A percentile compares a stretch with the other conserved stretches of the same genome.
Evolutionary conservation across 352 stramenopile species (phyloP).

Genomic region (Stramenopiles sp.): DNA sequence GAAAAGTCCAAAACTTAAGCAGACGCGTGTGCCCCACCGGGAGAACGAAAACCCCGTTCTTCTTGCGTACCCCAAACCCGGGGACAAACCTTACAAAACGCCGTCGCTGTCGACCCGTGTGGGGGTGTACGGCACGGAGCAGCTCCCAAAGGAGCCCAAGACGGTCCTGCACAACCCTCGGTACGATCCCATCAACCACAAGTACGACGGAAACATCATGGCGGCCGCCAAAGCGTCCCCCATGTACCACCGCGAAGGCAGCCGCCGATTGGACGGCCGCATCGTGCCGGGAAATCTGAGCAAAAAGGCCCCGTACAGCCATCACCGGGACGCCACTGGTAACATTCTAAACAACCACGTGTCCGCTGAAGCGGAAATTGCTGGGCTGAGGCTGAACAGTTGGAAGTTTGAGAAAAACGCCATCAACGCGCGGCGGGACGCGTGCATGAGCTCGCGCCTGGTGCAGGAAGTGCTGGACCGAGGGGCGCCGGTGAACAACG

Average conservation of each 20-base stretch:
- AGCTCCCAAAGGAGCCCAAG: not conserved
- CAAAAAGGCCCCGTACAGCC: not conserved
- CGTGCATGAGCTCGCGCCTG: not conserved
- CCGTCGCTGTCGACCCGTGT: not conserved
- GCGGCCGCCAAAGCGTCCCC: not conserved
- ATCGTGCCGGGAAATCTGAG: not conserved
- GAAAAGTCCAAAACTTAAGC: not conserved
- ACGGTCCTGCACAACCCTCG: not conserved
- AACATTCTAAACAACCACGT: not conserved
- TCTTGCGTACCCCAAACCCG: not conserved
- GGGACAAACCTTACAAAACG: not conserved
- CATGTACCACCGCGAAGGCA: not conserved
- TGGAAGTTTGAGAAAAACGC: not conserved
- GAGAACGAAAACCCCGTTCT: not conserved
- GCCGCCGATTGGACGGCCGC: not conserved
- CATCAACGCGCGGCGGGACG: not conserved
- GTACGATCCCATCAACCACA: not conserved
- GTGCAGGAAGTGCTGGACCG: not conserved
- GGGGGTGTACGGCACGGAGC: not conserved
- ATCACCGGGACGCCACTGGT: not conserved
- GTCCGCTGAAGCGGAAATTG: not conserved
- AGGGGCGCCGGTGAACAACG: not conserved
- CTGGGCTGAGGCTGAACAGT: not conserved
- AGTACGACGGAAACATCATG: not conserved
- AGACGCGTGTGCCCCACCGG: not conserved